Evolutionary conservation across 306 rosid genomes (phyloP), one percentile per base, ranked within the genome.

Genomic region (Lagenaria siceraria): DNA sequence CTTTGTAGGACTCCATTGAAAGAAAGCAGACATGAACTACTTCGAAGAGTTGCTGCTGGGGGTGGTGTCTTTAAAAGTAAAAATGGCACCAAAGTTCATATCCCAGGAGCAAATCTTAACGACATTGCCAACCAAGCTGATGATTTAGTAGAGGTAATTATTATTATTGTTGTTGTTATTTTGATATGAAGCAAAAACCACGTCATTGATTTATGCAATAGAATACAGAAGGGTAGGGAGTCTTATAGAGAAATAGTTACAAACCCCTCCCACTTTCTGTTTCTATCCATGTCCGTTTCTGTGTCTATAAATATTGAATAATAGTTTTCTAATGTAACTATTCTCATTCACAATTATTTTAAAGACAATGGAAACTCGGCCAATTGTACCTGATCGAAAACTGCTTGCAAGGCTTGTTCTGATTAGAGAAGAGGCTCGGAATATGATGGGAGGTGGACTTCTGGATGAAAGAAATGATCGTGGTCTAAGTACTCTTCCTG

Each of bases 381-480:
- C 96, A 29, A 83, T 86, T 79, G 90, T 95, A 69, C 96, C 97
- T 2, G 97, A 95, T 81, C 88, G 96, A 54, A 95, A 86, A 84
- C 87, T 92, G 68, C 98, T 92, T 65, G 97, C 98, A 65, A 90
- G 97, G 82, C 98, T 95, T 82, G 98, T 92, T 92, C 89, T 95
- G 80, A 89, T 95, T 48, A 89, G 98, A 85, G 98, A 95, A 88
- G 97, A 95, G 88, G 91, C 98, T 73, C 93, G 96, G 52, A 86
- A 92, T 85, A 92, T 92, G 97, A 94, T 94, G 98, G 96, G 98
- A 81, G 98, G 97, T 71, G 97, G 97, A 48, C 81, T 95, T 81
- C 80, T 92, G 86, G 98, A 92, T 74, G 93, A 90, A 84, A 86
- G 97, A 89, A 95, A 95, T 82, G 77, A 92, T 77, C 97, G 96